Evolutionary conservation across 495 filamentous ascomycete genomes (phyloP), one percentile per base, ranked within the genome.

Genomic region (Hypomontagnella submonticulosa): DNA sequence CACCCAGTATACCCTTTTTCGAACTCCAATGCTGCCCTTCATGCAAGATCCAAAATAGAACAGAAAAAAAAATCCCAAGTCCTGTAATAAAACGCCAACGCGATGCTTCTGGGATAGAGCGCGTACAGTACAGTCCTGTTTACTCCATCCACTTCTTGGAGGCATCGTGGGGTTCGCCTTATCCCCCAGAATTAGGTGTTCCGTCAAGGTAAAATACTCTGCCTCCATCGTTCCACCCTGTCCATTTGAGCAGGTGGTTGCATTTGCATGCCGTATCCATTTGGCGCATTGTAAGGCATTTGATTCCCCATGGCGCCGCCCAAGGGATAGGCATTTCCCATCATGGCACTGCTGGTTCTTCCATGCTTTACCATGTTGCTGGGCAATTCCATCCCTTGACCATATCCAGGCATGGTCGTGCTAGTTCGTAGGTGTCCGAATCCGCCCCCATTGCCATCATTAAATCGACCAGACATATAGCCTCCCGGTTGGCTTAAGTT

Each of bases 211-310:
- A 83, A 81, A 49, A 97, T 85, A 67, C 92, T 91, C 77, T 92
- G 88, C 69, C 94, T 85, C 94, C 94, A 98, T 58, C 89, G 84
- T 77, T 98, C 92, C 69, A 98, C 92, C 78, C 90, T 85, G 52
- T 91, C 90, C 70, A 86, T 83, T 71, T 91, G 90, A 32, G 77
- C 67, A 9, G 56, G 63, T 33, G 63, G 58, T 30, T 63, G 73
- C 18, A 71, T 53, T 48, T 75, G 77, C 66, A 76, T 73, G 19
- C 71, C 71, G 37, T 72, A 76, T 58, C 64, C 69, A 55, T 69
- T 51, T 38, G 68, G 64, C 61, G 72, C 34, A 18, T 62, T 59
- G 23, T 64, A 72, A 2, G 61, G 54, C 58, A 63, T 56, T 8
- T 57, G 48, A 32, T 60, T 57, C 2, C 53, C 66, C 37, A 68